Conservation (phyloP, 139 green algal genomes). For the Tetratostichococcus sp. region DNA sequence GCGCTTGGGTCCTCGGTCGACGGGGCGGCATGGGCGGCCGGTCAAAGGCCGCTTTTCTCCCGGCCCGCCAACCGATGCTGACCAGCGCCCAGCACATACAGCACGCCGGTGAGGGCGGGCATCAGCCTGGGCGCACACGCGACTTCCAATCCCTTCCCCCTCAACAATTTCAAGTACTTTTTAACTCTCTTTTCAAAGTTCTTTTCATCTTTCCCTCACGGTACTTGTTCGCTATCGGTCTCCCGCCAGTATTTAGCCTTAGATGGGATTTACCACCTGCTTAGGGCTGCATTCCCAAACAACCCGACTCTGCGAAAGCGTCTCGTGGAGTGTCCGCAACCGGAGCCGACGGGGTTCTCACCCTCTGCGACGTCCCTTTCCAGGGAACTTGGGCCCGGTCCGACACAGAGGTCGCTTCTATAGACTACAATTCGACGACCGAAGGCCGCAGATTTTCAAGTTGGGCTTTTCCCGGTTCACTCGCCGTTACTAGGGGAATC, state of each 20-base stretch:
- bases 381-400: conserved; percentile 63
- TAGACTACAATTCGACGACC: conserved; percentile 84
- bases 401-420: conserved; percentile 67
- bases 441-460: conserved; percentile 77
- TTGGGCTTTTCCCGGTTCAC: conserved; percentile 83
- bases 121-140: conserved; percentile 68
- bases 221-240: conserved; percentile 96
- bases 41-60: conserved; percentile 62
- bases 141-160: conserved; percentile 79
- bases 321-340: conserved; percentile 57
- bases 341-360: conserved; percentile 78
- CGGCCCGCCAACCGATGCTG: conserved; percentile 72
- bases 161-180: conserved; percentile 95
- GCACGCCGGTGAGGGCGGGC: conserved; percentile 48
- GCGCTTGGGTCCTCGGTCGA: conserved; percentile 65
- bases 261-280: conserved; percentile 89
- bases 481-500: conserved; percentile 91
- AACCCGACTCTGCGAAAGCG: conserved; percentile 83
- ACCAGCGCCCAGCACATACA: conserved; percentile 70
- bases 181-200: conserved; percentile 96
- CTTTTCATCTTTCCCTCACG: conserved; percentile 96
- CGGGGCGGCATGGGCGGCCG: conserved; percentile 45
- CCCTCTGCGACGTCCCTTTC: conserved; percentile 78
- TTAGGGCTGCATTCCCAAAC: conserved; percentile 92
- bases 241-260: conserved; percentile 91